These are phyloP conservation scores for Clohesyomyces aquaticus DNA, from an alignment of 495 filamentous ascomycete genomes.

Conservation along the genomic window DNA sequence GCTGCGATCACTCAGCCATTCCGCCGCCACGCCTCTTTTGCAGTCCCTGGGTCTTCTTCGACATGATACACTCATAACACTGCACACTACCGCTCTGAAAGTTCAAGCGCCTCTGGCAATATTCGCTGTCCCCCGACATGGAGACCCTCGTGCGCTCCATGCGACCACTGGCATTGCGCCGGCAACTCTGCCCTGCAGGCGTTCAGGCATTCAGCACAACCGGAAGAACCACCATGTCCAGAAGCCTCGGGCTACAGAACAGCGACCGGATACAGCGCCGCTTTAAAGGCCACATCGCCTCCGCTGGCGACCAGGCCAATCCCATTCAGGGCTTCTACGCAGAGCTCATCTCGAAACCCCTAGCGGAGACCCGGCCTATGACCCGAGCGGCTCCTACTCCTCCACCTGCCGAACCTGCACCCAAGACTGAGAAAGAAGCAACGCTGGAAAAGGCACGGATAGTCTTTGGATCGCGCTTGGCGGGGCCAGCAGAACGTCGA, in stretches of 20 bases:
- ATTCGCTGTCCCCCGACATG: slow-evolving; percentile 4
- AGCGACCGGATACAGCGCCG: slow-evolving; percentile 37
- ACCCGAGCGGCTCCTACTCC: slow-evolving; percentile 46
- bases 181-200: slow-evolving; percentile 25
- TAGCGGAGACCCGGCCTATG: slow-evolving; percentile 48
- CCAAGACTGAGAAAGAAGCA: slow-evolving; percentile 46
- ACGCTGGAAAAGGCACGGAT: slow-evolving; percentile 58
- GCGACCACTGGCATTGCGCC: slow-evolving; percentile 24
- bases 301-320: slow-evolving; percentile 37
- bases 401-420: slow-evolving; percentile 43
- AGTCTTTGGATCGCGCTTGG: slow-evolving; percentile 76
- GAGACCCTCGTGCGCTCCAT: slow-evolving; percentile 10
- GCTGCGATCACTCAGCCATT: neutral
- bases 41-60: neutral
- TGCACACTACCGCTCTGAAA: too few relatives aligned
- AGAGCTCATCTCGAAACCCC: slow-evolving; percentile 52
- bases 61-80: too few relatives aligned
- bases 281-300: slow-evolving; percentile 35
- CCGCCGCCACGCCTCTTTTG: slow-evolving; percentile 2
- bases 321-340: slow-evolving; percentile 40
- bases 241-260: slow-evolving; percentile 34
- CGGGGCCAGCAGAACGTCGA: slow-evolving; percentile 68
- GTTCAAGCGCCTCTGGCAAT: too few relatives aligned
- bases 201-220: slow-evolving; percentile 3
- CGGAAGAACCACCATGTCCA: neutral